Evolutionary conservation across 164 flowering plant species (phyloP).

Genomic region (Cinnamomum micranthum): DNA sequence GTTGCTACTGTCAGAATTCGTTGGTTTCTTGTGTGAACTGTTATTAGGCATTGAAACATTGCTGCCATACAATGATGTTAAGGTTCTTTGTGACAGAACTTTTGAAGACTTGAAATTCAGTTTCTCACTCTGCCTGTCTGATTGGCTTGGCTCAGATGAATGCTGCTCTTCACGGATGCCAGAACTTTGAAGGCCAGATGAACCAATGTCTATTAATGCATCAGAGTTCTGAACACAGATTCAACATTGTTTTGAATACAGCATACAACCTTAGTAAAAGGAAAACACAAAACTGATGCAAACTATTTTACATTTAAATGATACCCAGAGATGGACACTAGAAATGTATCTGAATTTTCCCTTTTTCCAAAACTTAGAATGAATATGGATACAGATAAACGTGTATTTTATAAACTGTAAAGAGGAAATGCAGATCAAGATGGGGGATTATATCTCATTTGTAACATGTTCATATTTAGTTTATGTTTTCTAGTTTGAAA

Average conservation of each 20-base stretch:
- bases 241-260: background rate
- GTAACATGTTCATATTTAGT: background rate
- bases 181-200: constrained; percentile 9
- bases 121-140: constrained; percentile 33
- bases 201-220: constrained; percentile 1
- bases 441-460: too few relatives aligned
- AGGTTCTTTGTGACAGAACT: constrained; percentile 45
- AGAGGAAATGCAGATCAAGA: too few relatives aligned
- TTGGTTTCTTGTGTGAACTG: constrained; percentile 19
- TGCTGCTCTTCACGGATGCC: constrained; percentile 6
- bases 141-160: constrained; percentile 30
- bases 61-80: constrained; percentile 55
- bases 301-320: background rate
- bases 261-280: background rate
- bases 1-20: constrained; percentile 25
- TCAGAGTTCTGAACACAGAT: constrained; percentile 15
- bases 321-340: background rate
- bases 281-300: background rate
- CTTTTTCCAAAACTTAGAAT: too few relatives aligned
- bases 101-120: constrained; percentile 36
- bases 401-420: too few relatives aligned
- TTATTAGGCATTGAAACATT: constrained; percentile 26
- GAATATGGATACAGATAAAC: too few relatives aligned
- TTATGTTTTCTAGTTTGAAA: background rate
- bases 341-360: background rate